Percentiles rank a stretch among this genome's conserved stretches.
phyloP scores from a whole-genome alignment of 441 rosid genomes.

The Francoa sonchifolia region DNA sequence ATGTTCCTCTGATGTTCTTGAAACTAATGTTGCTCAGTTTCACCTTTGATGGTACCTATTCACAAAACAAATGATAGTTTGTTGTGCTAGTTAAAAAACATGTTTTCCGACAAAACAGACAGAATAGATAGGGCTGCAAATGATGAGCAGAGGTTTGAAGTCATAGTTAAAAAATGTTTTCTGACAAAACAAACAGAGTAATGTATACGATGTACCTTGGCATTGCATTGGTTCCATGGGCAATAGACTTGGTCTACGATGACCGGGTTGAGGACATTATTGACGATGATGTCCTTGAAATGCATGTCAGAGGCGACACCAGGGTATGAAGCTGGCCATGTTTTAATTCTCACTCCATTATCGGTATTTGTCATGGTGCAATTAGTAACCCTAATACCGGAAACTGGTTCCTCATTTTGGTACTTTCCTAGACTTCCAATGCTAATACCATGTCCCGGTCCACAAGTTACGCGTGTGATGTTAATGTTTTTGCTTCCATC shows the following conservation, averaged over 20 bases:
- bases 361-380: conserved; percentile 15
- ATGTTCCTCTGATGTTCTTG: conserved; percentile 34
- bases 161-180: too few relatives aligned
- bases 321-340: conserved; percentile 11
- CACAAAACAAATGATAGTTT: too few relatives aligned
- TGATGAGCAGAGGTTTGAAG: too few relatives aligned
- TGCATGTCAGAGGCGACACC: conserved; percentile 5
- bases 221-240: conserved; percentile 5
- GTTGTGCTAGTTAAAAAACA: too few relatives aligned
- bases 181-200: too few relatives aligned
- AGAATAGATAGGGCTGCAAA: too few relatives aligned
- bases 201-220: neutral
- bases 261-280: conserved; percentile 13
- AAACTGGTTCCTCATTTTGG: conserved; percentile 14
- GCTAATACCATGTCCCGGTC: conserved; percentile 25
- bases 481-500: conserved; percentile 13
- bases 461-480: conserved; percentile 8
- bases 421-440: conserved; percentile 25
- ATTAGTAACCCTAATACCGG: conserved; percentile 9
- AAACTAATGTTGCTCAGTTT: conserved; percentile 26
- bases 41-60: conserved; percentile 31
- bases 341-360: conserved; percentile 20
- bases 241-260: conserved; percentile 16
- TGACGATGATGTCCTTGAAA: conserved; percentile 12
- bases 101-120: too few relatives aligned